Evolutionary conservation across 805 yeast species (phyloP), one percentile per base, ranked within the genome.

Genomic region (Wickerhamiella vanderwaltii): DNA sequence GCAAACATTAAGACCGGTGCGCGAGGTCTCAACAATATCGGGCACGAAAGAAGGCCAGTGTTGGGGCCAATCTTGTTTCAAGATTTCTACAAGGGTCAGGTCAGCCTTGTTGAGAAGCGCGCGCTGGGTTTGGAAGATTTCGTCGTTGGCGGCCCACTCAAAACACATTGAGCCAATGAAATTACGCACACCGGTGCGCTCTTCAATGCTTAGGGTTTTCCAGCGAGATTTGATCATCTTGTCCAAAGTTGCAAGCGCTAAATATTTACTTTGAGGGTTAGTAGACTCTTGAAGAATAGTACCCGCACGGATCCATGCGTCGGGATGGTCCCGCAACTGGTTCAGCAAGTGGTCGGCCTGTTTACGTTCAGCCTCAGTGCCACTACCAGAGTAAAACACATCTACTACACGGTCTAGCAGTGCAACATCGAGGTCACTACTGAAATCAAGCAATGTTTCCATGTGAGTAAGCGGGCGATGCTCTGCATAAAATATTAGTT

Each of bases 41-140:
- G 95, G 95, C 39, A 91, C 81, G 55, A 91, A 91, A 54, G 79
- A 82, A 15, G 97, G 97, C 99, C 99, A 91, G 60, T 87, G 82
- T 52, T 79, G 84, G 25, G 99, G 99, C 99, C 99, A 91, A 60
- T 91, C 99, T 64, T 91, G 97, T 57, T 91, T 91, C 56, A 91
- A 73, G 40, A 91, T 79, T 56, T 87, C 93, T 28, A 91, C 98
- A 54, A 91, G 68, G 12, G 97, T 88, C 56, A 91, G 70, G 63
- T 91, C 95, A 53, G 87, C 86, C 61, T 91, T 91, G 66, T 81
- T 84, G 57, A 91, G 84, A 56, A 91, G 69, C 16, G 95, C 77
- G 55, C 78, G 79, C 57, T 85, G 85, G 31, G 71, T 62, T 38
- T 69, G 71, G 56, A 87, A 85, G 24, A 73, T 68, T 7, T 68